These are phyloP conservation scores for Mediolabrus comicus DNA, from an alignment of 108 stramenopile species.

Conservation along the genomic window DNA sequence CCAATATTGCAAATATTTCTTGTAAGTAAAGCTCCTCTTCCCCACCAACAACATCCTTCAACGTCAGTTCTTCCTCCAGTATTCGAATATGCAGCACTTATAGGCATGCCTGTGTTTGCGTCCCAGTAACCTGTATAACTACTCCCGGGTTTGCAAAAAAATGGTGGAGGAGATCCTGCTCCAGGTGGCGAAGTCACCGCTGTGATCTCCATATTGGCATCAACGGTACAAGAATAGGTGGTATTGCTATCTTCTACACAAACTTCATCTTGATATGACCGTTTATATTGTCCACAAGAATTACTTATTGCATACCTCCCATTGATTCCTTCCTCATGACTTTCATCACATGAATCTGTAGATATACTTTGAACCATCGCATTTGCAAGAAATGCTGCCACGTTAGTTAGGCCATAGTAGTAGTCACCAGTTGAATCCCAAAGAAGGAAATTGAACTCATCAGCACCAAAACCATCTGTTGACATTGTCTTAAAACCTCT, in stretches of 20 bases:
- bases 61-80: conserved; percentile 36
- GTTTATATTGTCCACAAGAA: conserved; percentile 27
- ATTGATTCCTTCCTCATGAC: conserved; percentile 16
- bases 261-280: conserved; percentile 33
- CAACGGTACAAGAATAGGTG: conserved; percentile 17
- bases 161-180: conserved; percentile 25
- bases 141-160: conserved; percentile 34
- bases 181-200: conserved; percentile 19
- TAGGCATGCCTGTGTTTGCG: conserved; percentile 11
- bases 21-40: conserved; percentile 33
- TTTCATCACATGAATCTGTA: conserved; percentile 38
- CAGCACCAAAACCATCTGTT: neutral
- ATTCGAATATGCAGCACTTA: conserved; percentile 19
- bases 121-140: conserved; percentile 45
- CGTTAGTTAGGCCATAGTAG: conserved; percentile 12
- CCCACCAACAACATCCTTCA: conserved; percentile 49
- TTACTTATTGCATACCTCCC: conserved; percentile 31
- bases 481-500: neutral
- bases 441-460: neutral
- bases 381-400: conserved; percentile 21
- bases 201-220: conserved; percentile 21
- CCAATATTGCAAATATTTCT: conserved; percentile 27
- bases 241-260: conserved; percentile 4
- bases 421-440: neutral
- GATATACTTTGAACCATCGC: conserved; percentile 26